These are phyloP conservation scores for Fusarium chlamydosporum DNA, from an alignment of 2,329 filamentous ascomycete genomes.

Conservation along the genomic window DNA sequence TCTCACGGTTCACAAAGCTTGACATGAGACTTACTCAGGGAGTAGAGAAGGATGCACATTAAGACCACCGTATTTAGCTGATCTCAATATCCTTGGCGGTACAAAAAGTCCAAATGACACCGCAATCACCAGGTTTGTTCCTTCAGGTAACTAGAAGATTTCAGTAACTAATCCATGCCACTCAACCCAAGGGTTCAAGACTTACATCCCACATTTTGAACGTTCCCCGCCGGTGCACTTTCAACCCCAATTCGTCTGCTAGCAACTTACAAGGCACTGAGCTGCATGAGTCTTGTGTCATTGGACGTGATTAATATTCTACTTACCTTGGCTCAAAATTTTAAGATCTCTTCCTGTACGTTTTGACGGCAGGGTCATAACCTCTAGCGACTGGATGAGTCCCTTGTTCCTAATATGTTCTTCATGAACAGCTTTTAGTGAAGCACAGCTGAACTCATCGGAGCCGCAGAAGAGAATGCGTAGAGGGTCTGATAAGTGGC, in stretches of 20 bases:
- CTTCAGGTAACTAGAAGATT: slow-evolving; percentile 65
- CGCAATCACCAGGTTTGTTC: slow-evolving; percentile 85
- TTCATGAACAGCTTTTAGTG: slow-evolving; percentile 76
- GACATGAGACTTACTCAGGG: slow-evolving; percentile 73
- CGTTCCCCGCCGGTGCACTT: slow-evolving; percentile 81
- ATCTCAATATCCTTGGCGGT: slow-evolving; percentile 78
- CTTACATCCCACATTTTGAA: slow-evolving; percentile 85
- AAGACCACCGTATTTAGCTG: slow-evolving; percentile 84
- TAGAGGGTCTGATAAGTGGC: slow-evolving; percentile 69
- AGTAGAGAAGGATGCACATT: slow-evolving; percentile 95
- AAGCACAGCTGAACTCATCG: slow-evolving; percentile 87
- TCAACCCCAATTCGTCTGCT: slow-evolving; percentile 74
- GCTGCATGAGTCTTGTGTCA: slow-evolving; percentile 6
- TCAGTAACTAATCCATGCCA: slow-evolving; percentile 12
- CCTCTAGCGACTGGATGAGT: slow-evolving; percentile 82
- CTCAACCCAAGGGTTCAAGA: slow-evolving; percentile 10
- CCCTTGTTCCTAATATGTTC: slow-evolving; percentile 68
- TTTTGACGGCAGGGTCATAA: slow-evolving; percentile 86
- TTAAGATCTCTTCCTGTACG: slow-evolving; percentile 81
- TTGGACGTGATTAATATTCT: not conserved
- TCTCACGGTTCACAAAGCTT: not conserved
- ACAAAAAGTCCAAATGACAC: slow-evolving; percentile 96
- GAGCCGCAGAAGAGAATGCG: slow-evolving; percentile 95
- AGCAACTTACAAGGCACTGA: slow-evolving; percentile 80
- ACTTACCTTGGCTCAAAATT: slow-evolving; percentile 72